Base-by-base conservation (phyloP, 257 asterid genomes). In the Jacaranda copaia region DNA sequence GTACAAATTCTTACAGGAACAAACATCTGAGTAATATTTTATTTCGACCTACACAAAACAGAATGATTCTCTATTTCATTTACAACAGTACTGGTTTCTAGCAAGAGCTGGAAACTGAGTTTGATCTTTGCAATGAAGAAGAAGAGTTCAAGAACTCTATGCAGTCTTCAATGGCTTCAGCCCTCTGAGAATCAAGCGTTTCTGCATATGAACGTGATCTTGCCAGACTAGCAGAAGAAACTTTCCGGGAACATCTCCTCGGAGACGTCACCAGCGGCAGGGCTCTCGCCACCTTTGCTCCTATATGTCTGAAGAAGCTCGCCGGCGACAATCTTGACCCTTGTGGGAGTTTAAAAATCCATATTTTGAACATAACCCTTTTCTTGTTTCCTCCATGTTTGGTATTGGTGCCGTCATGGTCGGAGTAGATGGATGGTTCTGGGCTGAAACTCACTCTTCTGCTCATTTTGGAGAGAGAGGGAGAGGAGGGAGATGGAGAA, bases 91-190 rank as follows among this genome's bases (percentile, higher is more conserved):
- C 5, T 32, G 1, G 13, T 14, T 10, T 20, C 81, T 83, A 89
- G 78, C 94, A 85, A 62, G 97, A 84, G 73, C 88, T 88, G 9
- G 83, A 51, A 46, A 89, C 82, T 19, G 97, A 92, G 77, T 82
- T 86, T 7, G 97, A 89, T 81, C 94, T 88, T 13, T 73, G 92
- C 63, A 92, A 75, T 71, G 78, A 79, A 19, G 97, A 85, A 0
- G 92, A 90, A 59, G 88, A 85, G 80, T 92, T 92, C 81, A 94
- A 89, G 89, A 94, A 94, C 89, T 91, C 92, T 59, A 94, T 94
- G 79, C 99, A 94, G 48, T 94, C 99, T 62, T 91, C 96, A 2
- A 94, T 88, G 56, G 99, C 99, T 79, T 94, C 93, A 7, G 97
- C 98, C 72, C 97, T 81, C 51, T 91, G 97, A 2, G 96, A 89